Evolutionary conservation across 1,284 basidiomycete genomes (phyloP), one percentile per base, ranked within the genome.

Genomic region (Papiliotrema nemorosa): DNA sequence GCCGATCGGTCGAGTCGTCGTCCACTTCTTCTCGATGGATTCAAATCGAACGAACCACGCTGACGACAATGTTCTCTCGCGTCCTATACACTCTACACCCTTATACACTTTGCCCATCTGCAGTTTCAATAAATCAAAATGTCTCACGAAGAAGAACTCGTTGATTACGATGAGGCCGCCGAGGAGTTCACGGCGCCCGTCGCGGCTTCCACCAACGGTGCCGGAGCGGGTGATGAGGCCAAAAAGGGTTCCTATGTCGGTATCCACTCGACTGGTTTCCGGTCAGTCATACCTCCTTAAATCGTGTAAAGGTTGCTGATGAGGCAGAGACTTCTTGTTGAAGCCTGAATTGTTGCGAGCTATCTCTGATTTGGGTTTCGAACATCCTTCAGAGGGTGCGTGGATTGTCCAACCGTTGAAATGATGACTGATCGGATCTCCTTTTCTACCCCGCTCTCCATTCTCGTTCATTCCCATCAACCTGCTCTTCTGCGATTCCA

Each of bases 281-380:
- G 90, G 90, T 91, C 54, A 55, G 81, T 70, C 40, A 9, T 5
- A 16, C 12, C 3, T 22, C 25, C 14, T 14, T 46, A 22, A 16
- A 10, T 16, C 10, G 34, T 35, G 44, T 49, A 35, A 39, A 34
- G 5, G n/a, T 34, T 48, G n/a, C 13, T 2, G 9, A 36, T 16
- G n/a, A 16, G 12, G 12, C 70, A 90, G 91, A 73, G 93, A 97
- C 76, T 97, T 97, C 80, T 79, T 97, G 69, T 80, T 97, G 77
- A 97, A 97, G 81, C 90, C 93, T 54, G 96, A 98, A 76, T 78
- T 98, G 58, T 81, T 98, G 66, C 87, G 96, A 64, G 93, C 96
- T 49, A 98, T 99, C 75, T 94, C 90, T 76, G 96, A 99, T 71
- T 80, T 98, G 41, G 96, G 96, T 78, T 99, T 99, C 73, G 96